A percentile compares a stretch with the other conserved stretches of the same genome.
Conservation (phyloP, 352 stramenopile species). For the Phytophthora pseudosyringae region DNA sequence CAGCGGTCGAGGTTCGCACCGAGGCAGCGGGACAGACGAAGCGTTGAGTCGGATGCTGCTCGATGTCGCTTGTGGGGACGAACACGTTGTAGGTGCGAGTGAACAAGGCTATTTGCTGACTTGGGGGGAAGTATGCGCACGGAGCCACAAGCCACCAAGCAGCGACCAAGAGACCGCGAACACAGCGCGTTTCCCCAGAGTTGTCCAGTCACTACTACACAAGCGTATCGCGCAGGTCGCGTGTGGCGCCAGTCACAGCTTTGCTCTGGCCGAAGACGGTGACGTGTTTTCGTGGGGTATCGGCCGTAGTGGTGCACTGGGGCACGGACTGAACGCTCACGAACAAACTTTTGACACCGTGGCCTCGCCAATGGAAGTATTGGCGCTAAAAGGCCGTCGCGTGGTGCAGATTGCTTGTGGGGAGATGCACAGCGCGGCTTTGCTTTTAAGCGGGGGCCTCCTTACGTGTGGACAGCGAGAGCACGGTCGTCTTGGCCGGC, state of each 20-base stretch:
- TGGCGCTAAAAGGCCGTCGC: conserved; percentile 46
- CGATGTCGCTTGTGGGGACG: conserved; percentile 63
- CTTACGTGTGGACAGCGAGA: conserved; percentile 70
- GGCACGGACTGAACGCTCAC: conserved; percentile 49
- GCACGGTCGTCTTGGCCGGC: conserved; percentile 60
- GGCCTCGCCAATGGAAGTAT: conserved; percentile 58
- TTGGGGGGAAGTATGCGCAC: conserved; percentile 66
- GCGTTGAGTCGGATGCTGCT: conserved; percentile 64
- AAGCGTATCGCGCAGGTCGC: conserved; percentile 67
- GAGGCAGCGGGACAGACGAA: conserved; percentile 29
- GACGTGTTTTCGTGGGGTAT: conserved; percentile 75
- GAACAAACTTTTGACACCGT: conserved; percentile 42
- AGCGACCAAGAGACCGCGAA: neutral
- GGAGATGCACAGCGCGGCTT: conserved; percentile 62
- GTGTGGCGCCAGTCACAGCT: conserved; percentile 66
- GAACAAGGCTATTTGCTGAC: conserved; percentile 79
- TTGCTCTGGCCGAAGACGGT: conserved; percentile 67
- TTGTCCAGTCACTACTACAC: conserved; percentile 56
- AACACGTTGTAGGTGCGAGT: conserved; percentile 64
- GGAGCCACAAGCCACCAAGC: conserved; percentile 26
- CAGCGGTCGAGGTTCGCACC: conserved; percentile 8
- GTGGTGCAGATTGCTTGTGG: conserved; percentile 61
- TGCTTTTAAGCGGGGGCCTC: conserved; percentile 50
- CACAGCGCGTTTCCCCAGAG: conserved; percentile 30
- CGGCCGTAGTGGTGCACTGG: conserved; percentile 58